Evolutionary conservation across 805 yeast genomes (phyloP), one percentile per base, ranked within the genome.

Genomic region (Candida ipomoeae): DNA sequence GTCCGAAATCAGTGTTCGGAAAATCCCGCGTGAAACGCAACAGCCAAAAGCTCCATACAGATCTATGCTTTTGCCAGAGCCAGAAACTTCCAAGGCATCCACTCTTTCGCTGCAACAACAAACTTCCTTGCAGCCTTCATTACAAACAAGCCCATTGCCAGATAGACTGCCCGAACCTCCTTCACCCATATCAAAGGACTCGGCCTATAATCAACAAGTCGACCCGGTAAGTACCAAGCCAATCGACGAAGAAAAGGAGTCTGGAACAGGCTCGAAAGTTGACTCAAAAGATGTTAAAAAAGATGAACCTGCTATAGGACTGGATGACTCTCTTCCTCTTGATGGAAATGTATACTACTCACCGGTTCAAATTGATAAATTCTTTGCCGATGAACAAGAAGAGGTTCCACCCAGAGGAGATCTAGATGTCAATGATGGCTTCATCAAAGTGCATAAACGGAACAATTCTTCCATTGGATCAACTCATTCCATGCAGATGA

Each of bases 381-480:
- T 57, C 15, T 50, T 57, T 15, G 26, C 50, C 0, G 61, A 57
- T 32, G 45, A 49, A 15, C 61, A 57, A 35, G 42, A 40, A n/a
- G 59, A 57, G 32, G 59, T 57, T 2, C 61, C 61, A 6, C 58
- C 56, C 1, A 46, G 61, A 32, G 58, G 59, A 2, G 61, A 57
- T 39, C 43, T 57, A 6, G 55, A 54, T 15, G 49, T 56, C 11
- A 40, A 32, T 20, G 37, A 44, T 29, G 53, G 50, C 4, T 35
- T 47, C n/a, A 44, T 56, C 31, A 48, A 52, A 18, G 46, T 49
- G 15, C 56, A 56, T 35, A 54, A 51, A 29, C 40, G 57, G 15
- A 46, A 47, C 33, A 31, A 44, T 2, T 51, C 58, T 6, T 55
- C 58, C 6, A 33, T 49, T 14, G 40, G 50, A 14, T 56, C 59